Percentiles rank a stretch among this genome's conserved stretches.
These are phyloP conservation scores for Boletus subparvulus DNA, from an alignment of 768 basidiomycete genomes.

Conservation along the genomic window DNA sequence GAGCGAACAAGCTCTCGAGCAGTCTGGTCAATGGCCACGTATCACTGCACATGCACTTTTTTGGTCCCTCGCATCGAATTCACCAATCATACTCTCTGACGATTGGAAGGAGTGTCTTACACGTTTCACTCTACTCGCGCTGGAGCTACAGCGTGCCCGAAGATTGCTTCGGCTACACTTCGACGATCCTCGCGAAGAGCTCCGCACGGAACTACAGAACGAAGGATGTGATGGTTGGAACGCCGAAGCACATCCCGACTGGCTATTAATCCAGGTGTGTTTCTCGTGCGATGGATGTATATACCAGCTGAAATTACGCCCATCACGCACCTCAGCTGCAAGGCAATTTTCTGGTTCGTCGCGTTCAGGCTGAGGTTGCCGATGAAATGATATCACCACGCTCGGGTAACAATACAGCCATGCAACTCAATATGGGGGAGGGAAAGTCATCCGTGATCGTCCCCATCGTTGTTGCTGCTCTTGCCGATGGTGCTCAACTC, in stretches of 20 bases:
- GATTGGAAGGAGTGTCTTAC: conserved; percentile 33
- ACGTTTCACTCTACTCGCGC: conserved; percentile 25
- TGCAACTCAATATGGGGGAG: too few species aligned
- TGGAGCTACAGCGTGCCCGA: conserved; percentile 13
- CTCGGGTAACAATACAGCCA: too few species aligned
- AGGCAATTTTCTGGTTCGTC: conserved; percentile 38
- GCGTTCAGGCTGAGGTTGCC: conserved; percentile 40
- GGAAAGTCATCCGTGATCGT: conserved; percentile 46
- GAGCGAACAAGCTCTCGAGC: conserved; percentile 12
- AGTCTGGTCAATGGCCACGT: conserved; percentile 22
- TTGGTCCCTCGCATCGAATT: conserved; percentile 23
- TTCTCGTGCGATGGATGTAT: background rate
- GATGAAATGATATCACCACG: too few species aligned
- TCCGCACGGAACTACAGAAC: conserved; percentile 27
- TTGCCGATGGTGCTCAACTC: conserved; percentile 44
- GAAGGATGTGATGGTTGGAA: conserved; percentile 20
- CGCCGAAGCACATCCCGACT: conserved; percentile 32
- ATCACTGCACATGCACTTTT: conserved; percentile 32
- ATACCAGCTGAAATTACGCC: too few species aligned
- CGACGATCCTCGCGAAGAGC: conserved; percentile 27
- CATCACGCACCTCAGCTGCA: conserved; percentile 36
- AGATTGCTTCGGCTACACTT: conserved; percentile 24
- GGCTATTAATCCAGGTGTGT: conserved; percentile 42
- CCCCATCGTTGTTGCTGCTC: conserved; percentile 39
- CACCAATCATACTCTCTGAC: conserved; percentile 3